Evolutionary conservation across 495 filamentous ascomycete species (phyloP).

Genomic region (Durotheca rogersii): DNA sequence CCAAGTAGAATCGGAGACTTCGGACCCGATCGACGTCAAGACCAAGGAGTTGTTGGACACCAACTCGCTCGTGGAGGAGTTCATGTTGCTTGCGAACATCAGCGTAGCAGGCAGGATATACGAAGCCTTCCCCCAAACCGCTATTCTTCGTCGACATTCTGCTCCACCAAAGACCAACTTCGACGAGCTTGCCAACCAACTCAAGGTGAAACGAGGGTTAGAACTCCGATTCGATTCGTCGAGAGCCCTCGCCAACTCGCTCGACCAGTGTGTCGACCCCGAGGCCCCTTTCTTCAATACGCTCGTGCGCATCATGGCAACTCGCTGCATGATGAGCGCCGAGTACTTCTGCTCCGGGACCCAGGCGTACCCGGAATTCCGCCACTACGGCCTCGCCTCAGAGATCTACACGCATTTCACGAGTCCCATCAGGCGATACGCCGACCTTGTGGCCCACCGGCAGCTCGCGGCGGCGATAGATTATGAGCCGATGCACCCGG

Average conservation of each 20-base stretch:
- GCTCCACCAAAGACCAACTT: conserved; percentile 94
- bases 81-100: conserved; percentile 98
- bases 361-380: conserved; percentile 88
- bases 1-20: conserved; percentile 89
- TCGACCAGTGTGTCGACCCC: conserved; percentile 79
- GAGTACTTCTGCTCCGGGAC: conserved; percentile 97
- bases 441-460: conserved; percentile 88
- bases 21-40: conserved; percentile 93
- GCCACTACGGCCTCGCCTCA: conserved; percentile 91
- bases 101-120: conserved; percentile 86
- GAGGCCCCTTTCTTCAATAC: conserved; percentile 98
- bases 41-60: conserved; percentile 92
- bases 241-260: conserved; percentile 83
- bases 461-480: conserved; percentile 94
- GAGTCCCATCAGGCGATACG: conserved; percentile 93
- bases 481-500: conserved; percentile 80
- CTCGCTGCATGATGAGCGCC: conserved; percentile 97
- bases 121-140: conserved; percentile 88
- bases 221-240: conserved; percentile 80
- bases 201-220: conserved; percentile 78
- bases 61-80: conserved; percentile 96
- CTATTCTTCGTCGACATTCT: conserved; percentile 86
- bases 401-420: conserved; percentile 99
- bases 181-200: conserved; percentile 85
- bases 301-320: conserved; percentile 92